Evolutionary conservation across 768 basidiomycete species (phyloP).

Genomic region (Pleurotus sapidus): DNA sequence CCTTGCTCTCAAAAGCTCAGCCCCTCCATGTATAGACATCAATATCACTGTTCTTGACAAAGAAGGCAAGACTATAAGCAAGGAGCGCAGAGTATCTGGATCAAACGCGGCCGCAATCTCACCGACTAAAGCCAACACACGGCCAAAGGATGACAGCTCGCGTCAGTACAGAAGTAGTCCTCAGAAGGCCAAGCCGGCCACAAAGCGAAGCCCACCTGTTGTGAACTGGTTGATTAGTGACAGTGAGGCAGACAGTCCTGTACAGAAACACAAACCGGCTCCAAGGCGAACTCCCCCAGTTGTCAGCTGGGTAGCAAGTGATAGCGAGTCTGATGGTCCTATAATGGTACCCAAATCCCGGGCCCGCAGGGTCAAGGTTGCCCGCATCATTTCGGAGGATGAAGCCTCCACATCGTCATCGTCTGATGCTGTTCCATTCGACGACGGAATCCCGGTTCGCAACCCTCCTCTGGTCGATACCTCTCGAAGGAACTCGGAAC

Average conservation of each 20-base stretch:
- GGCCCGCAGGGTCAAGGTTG: background rate
- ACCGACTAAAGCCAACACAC: too few species aligned
- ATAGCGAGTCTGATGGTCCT: background rate
- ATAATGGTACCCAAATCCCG: background rate
- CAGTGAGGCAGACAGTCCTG: background rate
- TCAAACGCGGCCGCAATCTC: constrained; percentile 19
- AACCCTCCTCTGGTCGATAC: background rate
- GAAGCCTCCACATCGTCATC: background rate
- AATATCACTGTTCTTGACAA: constrained; percentile 70
- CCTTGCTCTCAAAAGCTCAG: constrained; percentile 31
- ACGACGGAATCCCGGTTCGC: background rate
- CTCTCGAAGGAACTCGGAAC: background rate
- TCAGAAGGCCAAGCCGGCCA: constrained; percentile 1
- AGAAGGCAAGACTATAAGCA: constrained; percentile 50
- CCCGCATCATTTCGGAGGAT: background rate
- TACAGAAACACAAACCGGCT: background rate
- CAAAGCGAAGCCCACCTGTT: background rate
- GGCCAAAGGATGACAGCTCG: too few species aligned
- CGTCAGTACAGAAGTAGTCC: constrained; percentile 30
- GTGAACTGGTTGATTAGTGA: background rate
- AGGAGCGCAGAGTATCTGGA: constrained; percentile 59
- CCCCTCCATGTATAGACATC: constrained; percentile 52
- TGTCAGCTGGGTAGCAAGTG: background rate
- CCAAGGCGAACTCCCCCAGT: background rate
- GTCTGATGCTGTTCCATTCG: background rate